Conservation (phyloP, 805 yeast species). For the Yamadazyma ubonensis region DNA sequence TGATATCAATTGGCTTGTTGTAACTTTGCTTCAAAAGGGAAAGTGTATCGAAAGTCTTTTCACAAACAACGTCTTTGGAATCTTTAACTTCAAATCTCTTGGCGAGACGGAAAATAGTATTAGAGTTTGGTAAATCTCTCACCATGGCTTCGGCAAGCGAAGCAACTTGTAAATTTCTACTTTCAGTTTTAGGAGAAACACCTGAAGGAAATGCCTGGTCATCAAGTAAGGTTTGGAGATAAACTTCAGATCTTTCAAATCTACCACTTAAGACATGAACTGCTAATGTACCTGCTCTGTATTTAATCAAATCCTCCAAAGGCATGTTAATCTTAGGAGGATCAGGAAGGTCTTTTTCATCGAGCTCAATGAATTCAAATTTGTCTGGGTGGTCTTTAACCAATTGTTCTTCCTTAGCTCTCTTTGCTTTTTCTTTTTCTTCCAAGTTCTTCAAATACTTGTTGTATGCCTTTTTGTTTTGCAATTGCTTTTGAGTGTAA, state of each 20-base stretch:
- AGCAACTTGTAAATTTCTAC: slow-evolving; percentile 41
- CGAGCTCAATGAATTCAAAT: slow-evolving; percentile 62
- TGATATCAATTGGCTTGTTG: slow-evolving; percentile 45
- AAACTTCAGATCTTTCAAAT: slow-evolving; percentile 47
- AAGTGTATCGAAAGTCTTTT: slow-evolving; percentile 48
- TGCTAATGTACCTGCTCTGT: slow-evolving; percentile 62
- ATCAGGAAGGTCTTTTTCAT: slow-evolving; percentile 32
- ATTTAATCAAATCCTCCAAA: slow-evolving; percentile 50
- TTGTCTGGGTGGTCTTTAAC: slow-evolving; percentile 57
- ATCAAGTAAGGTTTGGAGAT: slow-evolving; percentile 62
- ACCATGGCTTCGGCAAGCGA: slow-evolving; percentile 61
- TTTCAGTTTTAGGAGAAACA: slow-evolving; percentile 48
- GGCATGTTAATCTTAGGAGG: slow-evolving; percentile 46
- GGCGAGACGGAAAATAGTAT: slow-evolving; percentile 54
- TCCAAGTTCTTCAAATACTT: slow-evolving; percentile 35
- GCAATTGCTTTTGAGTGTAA: slow-evolving; percentile 55
- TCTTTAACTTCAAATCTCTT: slow-evolving; percentile 48
- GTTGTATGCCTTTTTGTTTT: slow-evolving; percentile 45
- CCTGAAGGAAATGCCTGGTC: slow-evolving; percentile 62
- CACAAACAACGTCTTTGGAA: slow-evolving; percentile 50
- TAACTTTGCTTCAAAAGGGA: slow-evolving; percentile 55
- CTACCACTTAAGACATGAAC: slow-evolving; percentile 53
- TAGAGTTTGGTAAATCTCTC: slow-evolving; percentile 68
- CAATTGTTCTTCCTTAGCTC: slow-evolving; percentile 48
- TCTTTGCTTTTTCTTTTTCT: slow-evolving; percentile 41